These are phyloP conservation scores for Bidens hawaiensis DNA, from an alignment of 140 eudicot species.

Conservation along the genomic window DNA sequence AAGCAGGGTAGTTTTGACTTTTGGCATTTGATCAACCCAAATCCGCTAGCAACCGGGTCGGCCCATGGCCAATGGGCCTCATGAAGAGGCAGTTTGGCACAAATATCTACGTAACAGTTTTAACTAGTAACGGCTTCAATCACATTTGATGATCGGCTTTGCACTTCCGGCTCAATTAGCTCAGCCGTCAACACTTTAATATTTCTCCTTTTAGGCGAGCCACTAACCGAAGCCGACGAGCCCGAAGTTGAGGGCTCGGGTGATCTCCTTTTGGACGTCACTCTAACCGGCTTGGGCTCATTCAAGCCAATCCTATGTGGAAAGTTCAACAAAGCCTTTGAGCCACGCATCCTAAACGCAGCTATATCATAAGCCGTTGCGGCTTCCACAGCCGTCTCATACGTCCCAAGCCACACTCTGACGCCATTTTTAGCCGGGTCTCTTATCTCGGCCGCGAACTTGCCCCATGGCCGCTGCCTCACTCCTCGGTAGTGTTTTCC, in stretches of 20 bases:
- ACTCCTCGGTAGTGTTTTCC: conserved; percentile 75
- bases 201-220: conserved; percentile 50
- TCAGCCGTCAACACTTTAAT: conserved; percentile 22
- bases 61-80: conserved; percentile 1
- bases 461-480: conserved; percentile 88
- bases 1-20: conserved; percentile 6
- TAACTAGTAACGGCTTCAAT: conserved; percentile 34
- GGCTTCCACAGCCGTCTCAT: conserved; percentile 92
- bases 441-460: conserved; percentile 88
- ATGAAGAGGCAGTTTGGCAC: conserved; percentile 16
- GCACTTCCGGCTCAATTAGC: conserved; percentile 50
- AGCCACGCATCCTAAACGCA: conserved; percentile 88
- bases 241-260: conserved; percentile 57
- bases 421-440: conserved; percentile 90
- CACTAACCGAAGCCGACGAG: conserved; percentile 50
- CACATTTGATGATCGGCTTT: conserved; percentile 44
- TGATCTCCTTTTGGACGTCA: conserved; percentile 63
- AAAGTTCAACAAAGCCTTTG: conserved; percentile 70
- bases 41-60: conserved; percentile 6
- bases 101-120: background rate
- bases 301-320: conserved; percentile 65
- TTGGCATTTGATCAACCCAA: conserved; percentile 12
- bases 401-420: conserved; percentile 92
- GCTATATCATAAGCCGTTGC: conserved; percentile 82
- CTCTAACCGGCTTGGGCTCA: conserved; percentile 81